Conservation (phyloP, 2,329 filamentous ascomycete genomes). For the Sclerotinia glacialis region DNA sequence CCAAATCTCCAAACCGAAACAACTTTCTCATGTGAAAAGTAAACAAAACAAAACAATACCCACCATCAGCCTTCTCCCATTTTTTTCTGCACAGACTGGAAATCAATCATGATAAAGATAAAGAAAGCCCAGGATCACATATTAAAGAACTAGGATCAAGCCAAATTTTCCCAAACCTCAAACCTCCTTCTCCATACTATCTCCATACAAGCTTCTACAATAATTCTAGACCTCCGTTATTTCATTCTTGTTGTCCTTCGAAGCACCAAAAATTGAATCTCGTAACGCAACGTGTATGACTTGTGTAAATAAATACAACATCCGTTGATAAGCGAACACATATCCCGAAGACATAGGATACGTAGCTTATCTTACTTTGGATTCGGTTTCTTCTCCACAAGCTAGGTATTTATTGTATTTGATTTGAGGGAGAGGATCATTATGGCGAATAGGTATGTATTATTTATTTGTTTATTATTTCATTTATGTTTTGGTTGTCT, state of each 20-base stretch:
- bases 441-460: slow-evolving; percentile 14
- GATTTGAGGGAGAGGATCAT: neutral
- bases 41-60: neutral
- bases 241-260: neutral
- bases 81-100: slow-evolving; percentile 19
- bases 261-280: slow-evolving; percentile 1
- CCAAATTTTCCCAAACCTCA: slow-evolving; percentile 7
- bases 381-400: neutral
- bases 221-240: neutral
- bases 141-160: slow-evolving; percentile 9
- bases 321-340: slow-evolving; percentile 15
- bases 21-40: neutral
- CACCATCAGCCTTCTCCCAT: neutral
- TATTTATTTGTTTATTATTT: neutral
- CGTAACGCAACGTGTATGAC: neutral
- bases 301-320: neutral
- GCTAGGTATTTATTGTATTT: neutral
- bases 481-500: neutral
- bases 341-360: neutral
- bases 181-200: neutral
- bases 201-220: neutral
- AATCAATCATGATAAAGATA: slow-evolving; percentile 15
- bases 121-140: slow-evolving; percentile 8
- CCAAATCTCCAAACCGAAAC: neutral
- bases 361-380: neutral